phyloP scores from a whole-genome alignment of 2,329 filamentous ascomycete genomes.

The Aureobasidium subglaciale region DNA sequence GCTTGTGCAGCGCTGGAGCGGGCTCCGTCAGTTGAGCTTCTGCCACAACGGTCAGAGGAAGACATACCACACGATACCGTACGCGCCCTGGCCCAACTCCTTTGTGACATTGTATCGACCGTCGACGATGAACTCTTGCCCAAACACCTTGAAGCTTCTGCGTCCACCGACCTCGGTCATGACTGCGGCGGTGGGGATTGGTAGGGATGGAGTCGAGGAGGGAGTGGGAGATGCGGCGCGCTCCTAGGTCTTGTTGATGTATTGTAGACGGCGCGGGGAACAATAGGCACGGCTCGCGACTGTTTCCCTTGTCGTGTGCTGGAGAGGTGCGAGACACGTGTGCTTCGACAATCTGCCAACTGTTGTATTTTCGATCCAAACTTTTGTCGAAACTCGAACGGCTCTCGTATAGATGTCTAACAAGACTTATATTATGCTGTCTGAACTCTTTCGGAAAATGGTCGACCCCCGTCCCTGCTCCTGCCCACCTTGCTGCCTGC shows the following conservation, averaged over 20 bases:
- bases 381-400: background rate
- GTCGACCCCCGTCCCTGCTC: background rate
- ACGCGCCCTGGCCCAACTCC: constrained; percentile 95
- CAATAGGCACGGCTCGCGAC: background rate
- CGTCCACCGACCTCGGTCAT: constrained; percentile 61
- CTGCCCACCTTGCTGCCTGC: background rate
- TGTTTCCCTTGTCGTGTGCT: background rate
- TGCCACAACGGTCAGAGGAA: background rate
- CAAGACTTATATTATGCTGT: background rate
- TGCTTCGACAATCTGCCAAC: background rate
- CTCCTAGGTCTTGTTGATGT: background rate
- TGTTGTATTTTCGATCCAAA: background rate
- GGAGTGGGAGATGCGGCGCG: background rate
- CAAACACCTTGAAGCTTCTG: constrained; percentile 99
- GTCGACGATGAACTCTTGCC: constrained; percentile 98
- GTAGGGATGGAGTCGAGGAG: background rate
- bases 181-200: constrained; percentile 17
- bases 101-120: constrained; percentile 98
- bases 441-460: background rate
- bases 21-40: background rate
- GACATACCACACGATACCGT: constrained; percentile 91
- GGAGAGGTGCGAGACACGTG: background rate
- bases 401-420: background rate
- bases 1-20: constrained; percentile 70
- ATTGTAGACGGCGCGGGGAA: background rate